Conservation (phyloP, 2,329 filamentous ascomycete species). For the Ophiostoma populinum region DNA sequence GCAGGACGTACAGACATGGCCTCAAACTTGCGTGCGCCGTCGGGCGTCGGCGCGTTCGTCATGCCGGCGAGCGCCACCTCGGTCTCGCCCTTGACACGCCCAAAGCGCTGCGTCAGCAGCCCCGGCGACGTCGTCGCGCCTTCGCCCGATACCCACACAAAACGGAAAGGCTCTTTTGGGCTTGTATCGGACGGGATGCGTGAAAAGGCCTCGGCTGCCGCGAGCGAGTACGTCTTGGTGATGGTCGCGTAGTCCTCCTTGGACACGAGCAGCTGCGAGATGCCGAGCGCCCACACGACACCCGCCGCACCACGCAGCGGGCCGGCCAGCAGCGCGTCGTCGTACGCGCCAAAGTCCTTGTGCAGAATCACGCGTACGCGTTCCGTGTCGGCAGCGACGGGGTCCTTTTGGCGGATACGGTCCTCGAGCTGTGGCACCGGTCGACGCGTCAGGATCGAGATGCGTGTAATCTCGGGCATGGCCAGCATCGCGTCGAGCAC, state of each 20-base stretch:
- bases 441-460: conserved; percentile 50
- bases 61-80: conserved; percentile 42
- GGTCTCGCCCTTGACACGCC: conserved; percentile 47
- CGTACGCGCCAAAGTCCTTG: conserved; percentile 46
- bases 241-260: conserved; percentile 53
- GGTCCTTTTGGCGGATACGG: conserved; percentile 26
- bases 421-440: conserved; percentile 44
- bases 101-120: conserved; percentile 38
- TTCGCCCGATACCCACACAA: conserved; percentile 52
- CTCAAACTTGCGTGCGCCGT: conserved; percentile 20
- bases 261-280: conserved; percentile 39
- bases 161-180: conserved; percentile 44
- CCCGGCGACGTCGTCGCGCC: conserved; percentile 42
- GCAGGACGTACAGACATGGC: conserved; percentile 41
- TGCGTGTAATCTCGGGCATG: conserved; percentile 37
- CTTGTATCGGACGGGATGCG: neutral
- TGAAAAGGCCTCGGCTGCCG: conserved; percentile 12
- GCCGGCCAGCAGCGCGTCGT: conserved; percentile 30
- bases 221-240: conserved; percentile 48
- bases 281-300: conserved; percentile 59
- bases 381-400: conserved; percentile 14
- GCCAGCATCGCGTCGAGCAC: conserved; percentile 45
- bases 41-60: conserved; percentile 17
- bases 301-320: conserved; percentile 47
- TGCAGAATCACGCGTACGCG: conserved; percentile 51